A percentile compares a stretch with the other conserved stretches of the same genome.
Evolutionary conservation across 179 eudicot species (phyloP).

Genomic region (Beta corolliflora): DNA sequence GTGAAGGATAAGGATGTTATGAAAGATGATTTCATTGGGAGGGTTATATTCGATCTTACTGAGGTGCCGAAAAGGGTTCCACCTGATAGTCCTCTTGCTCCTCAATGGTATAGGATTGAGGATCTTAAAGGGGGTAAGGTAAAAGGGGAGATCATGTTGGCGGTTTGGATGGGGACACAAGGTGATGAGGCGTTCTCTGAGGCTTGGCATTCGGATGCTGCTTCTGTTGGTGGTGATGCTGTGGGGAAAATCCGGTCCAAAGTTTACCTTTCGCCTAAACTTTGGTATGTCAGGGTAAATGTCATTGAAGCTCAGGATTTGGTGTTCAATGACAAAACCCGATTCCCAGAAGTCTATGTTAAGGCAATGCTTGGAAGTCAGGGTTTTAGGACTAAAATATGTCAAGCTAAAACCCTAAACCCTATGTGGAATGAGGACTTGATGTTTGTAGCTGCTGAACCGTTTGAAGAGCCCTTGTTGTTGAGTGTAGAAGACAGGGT

Average conservation of each 20-base stretch:
- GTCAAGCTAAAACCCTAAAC: constrained; percentile 38
- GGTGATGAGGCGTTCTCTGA: constrained; percentile 52
- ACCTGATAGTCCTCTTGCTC: constrained; percentile 53
- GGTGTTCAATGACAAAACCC: constrained; percentile 37
- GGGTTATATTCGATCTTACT: constrained; percentile 38
- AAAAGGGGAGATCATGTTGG: constrained; percentile 53
- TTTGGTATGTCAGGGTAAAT: constrained; percentile 49
- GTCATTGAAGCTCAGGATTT: constrained; percentile 54
- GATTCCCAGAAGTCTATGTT: constrained; percentile 44
- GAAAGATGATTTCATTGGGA: constrained; percentile 49
- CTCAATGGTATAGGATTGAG: constrained; percentile 54
- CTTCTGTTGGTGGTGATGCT: constrained; percentile 41
- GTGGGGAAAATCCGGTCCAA: constrained; percentile 42
- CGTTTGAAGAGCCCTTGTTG: constrained; percentile 49
- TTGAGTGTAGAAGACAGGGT: constrained; percentile 43
- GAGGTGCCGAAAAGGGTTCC: constrained; percentile 47
- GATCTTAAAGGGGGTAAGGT: constrained; percentile 39
- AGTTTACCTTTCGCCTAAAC: constrained; percentile 48
- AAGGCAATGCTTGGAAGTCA: constrained; percentile 44
- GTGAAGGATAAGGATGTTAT: constrained; percentile 64
- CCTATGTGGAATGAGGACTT: constrained; percentile 55
- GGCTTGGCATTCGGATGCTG: constrained; percentile 53
- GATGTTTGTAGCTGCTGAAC: constrained; percentile 52
- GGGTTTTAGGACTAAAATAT: constrained; percentile 35
- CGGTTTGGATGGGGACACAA: constrained; percentile 57